Evolutionary conservation across 345 rosid genomes (phyloP).

Genomic region (Heritiera fomes): DNA sequence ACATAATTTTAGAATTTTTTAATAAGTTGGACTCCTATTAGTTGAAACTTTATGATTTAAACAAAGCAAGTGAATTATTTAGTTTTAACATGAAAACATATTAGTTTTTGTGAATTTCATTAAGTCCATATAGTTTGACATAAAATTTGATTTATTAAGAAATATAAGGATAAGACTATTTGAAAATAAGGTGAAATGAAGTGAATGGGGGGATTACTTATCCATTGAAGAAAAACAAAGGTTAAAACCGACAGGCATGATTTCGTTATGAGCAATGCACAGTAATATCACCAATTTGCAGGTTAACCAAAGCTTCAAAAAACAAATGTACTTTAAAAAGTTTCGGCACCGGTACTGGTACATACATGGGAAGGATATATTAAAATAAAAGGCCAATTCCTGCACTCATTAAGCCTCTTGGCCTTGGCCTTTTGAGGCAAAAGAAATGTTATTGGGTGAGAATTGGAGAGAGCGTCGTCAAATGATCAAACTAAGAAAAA

Average conservation of each 20-base stretch:
- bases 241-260: background rate
- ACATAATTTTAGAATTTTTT: too few relatives aligned
- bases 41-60: too few relatives aligned
- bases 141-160: background rate
- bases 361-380: background rate
- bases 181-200: background rate
- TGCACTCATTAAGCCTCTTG: background rate
- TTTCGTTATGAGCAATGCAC: background rate
- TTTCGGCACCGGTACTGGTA: conserved; percentile 7
- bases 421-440: background rate
- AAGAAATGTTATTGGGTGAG: background rate
- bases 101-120: too few relatives aligned
- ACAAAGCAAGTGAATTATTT: too few relatives aligned
- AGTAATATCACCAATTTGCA: background rate
- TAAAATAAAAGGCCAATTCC: background rate
- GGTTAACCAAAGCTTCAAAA: conserved; percentile 13
- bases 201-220: too few relatives aligned
- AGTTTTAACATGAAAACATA: too few relatives aligned
- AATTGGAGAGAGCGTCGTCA: background rate
- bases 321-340: background rate
- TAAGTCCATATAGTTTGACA: too few relatives aligned
- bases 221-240: too few relatives aligned
- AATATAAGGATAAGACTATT: too few relatives aligned
- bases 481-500: too few relatives aligned
- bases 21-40: too few relatives aligned